Evolutionary conservation across 208 protist genomes (phyloP).

Genomic region (Leishmania braziliensis): DNA sequence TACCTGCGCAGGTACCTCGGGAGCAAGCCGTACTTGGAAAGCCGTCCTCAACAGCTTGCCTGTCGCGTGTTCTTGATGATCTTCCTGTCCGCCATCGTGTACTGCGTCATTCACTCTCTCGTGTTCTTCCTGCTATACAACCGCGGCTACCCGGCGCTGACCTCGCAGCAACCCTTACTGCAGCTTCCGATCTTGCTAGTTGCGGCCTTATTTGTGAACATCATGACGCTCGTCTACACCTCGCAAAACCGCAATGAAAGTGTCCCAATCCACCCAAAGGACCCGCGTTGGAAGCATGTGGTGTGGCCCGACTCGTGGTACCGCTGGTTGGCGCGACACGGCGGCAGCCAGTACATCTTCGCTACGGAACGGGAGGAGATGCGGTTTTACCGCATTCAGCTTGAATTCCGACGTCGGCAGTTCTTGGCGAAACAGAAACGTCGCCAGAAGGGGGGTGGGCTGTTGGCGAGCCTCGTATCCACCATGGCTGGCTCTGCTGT

Average conservation of each 20-base stretch:
- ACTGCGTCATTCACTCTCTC: conserved; percentile 53
- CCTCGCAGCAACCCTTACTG: conserved; percentile 58
- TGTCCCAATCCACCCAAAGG: conserved; percentile 68
- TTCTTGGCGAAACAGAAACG: conserved; percentile 60
- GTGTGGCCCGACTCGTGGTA: conserved; percentile 90
- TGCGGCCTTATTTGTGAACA: conserved; percentile 71
- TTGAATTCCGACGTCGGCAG: conserved; percentile 66
- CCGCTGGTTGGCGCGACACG: conserved; percentile 80
- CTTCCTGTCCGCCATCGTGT: conserved; percentile 53
- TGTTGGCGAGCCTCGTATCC: not conserved
- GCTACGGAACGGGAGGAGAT: conserved; percentile 69
- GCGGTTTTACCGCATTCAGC: conserved; percentile 74
- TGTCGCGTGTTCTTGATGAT: conserved; percentile 79
- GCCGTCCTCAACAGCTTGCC: conserved; percentile 85
- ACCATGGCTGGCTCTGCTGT: not conserved
- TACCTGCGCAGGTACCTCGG: conserved; percentile 71
- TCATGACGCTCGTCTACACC: conserved; percentile 88
- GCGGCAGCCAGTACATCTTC: conserved; percentile 93
- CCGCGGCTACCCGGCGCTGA: conserved; percentile 22
- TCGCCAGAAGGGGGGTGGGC: not conserved
- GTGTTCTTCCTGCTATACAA: conserved; percentile 60
- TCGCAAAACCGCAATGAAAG: conserved; percentile 53
- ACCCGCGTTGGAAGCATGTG: conserved; percentile 84
- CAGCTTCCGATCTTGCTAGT: conserved; percentile 78
- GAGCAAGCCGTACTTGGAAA: conserved; percentile 83